phyloP scores from a whole-genome alignment of 345 rosid species.

The Dimocarpus longan region DNA sequence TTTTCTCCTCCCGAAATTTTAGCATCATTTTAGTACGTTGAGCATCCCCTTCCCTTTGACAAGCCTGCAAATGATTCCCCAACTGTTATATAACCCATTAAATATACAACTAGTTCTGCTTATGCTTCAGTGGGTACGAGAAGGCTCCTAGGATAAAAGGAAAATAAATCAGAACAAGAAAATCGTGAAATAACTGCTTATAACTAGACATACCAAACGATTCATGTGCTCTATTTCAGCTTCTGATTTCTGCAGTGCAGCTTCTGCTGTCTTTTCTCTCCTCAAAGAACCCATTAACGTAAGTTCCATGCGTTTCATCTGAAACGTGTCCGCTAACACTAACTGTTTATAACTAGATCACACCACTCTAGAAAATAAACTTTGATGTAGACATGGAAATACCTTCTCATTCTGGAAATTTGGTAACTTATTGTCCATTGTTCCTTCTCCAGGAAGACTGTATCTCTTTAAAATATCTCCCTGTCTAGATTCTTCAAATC shows the following conservation, averaged over 20 bases:
- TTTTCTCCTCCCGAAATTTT: conserved; percentile 65
- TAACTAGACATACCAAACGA: conserved; percentile 54
- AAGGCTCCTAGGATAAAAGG: background rate
- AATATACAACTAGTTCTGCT: background rate
- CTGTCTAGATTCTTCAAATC: conserved; percentile 42
- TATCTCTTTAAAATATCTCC: conserved; percentile 27
- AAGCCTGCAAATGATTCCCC: conserved; percentile 52
- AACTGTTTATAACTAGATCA: conserved; percentile 12
- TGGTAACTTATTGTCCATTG: conserved; percentile 28
- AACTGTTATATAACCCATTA: conserved; percentile 25
- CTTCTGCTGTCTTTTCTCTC: conserved; percentile 70
- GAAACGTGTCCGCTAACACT: conserved; percentile 30
- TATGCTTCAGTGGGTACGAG: conserved; percentile 7
- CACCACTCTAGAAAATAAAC: conserved; percentile 15
- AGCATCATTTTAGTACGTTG: conserved; percentile 52
- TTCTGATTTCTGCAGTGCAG: conserved; percentile 46
- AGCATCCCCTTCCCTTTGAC: conserved; percentile 65
- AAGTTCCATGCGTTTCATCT: conserved; percentile 44
- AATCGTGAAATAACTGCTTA: conserved; percentile 12
- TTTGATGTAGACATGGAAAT: conserved; percentile 20
- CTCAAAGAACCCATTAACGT: conserved; percentile 60
- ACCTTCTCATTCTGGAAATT: conserved; percentile 49
- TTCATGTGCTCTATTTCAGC: conserved; percentile 65
- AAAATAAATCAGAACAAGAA: conserved; percentile 3
- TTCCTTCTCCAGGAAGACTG: conserved; percentile 37